Evolutionary conservation across 139 green algal species (phyloP), one percentile per base, ranked within the genome.

Genomic region (Volvox reticuliferus): DNA sequence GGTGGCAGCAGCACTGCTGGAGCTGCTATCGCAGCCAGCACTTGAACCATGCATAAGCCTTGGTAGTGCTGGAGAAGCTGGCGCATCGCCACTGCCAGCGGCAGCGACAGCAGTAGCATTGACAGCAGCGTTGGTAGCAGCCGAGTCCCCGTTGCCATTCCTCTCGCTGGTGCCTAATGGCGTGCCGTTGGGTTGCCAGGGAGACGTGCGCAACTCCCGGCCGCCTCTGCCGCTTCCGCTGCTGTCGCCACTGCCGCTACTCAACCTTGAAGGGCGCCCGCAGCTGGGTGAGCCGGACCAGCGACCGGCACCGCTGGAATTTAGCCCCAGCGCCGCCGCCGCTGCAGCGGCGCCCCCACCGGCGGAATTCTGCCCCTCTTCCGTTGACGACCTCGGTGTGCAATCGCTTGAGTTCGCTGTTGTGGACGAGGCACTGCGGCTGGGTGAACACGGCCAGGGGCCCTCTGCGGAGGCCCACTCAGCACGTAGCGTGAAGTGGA

Each of bases 401-500:
- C 86, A 90, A n/a, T 82, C 71, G 71, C 50, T 79, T 14, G 71
- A 83, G 12, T 68, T 17, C 21, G 85, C 17, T 0, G 86, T 32
- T 2, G 86, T 73, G 55, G 86, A 84, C 1, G 16, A 0, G 13
- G 44, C 22, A 68, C 69, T 82, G 9, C 26, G 44, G n/a, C 30
- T 22, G 18, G 69, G 69, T 13, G 69, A 82, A 13, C 37, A 81
- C 21, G 69, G 44, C 85, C 85, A 89, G 14, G 36, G 33, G 36
- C 82, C 28, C 61, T 19, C 62, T 1, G 61, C 14, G 30, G 73
- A 1, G 14, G 61, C 55, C 86, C 86, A 90, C 22, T 90, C 50
- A 20, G 50, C 86, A 22, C 87, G 68, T 21, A 92, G 44, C 36
- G 50, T 94, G 84, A 93, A 97, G 35, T 92, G 86, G 90, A 97